Evolutionary conservation across 1,284 basidiomycete species (phyloP), one percentile per base, ranked within the genome.

Genomic region (Irpex rosettiformis): DNA sequence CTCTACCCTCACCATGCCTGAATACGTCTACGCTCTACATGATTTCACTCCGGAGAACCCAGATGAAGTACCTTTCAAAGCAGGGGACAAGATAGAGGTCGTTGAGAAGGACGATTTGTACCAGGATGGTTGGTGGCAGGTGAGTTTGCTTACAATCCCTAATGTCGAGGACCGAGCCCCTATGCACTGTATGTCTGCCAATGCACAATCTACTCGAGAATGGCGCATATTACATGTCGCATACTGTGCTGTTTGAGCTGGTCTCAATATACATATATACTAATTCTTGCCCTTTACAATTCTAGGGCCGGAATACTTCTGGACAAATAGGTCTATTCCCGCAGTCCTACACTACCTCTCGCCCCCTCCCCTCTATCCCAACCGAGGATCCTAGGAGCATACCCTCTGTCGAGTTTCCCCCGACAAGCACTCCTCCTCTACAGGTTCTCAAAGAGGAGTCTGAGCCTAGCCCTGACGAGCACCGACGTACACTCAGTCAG

Each of bases 61-160:
- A 55, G 96, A 99, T 75, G 96, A 99, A 74, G 84, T 98, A 54
- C 73, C 87, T 3, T 98, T 99, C 73, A 80, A 77, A 59, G 88
- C 88, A 2, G 96, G 95, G 6, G 94, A 98, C 65, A 80, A 84
- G 62, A 94, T 99, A 68, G 85, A 91, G 67, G 86, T 99, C 47
- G 64, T 98, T 45, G 96, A 99, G 78, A 92, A 86, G 75, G 96
- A 99, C 72, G 96, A 99, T 64, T 77, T 87, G 59, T 99, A 94
- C 71, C 86, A 86, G 45, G 96, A 99, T 73, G 96, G 96, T n/a
- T 99, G 96, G 96, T 98, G 93, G 94, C 89, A 94, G 84, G 95
- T 95, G 68, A 74, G 91, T 79, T 2, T 45, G 7, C 43, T 3
- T 58, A 55, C 42, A 48, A 24, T 22, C 22, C 47, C 59, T 54